A percentile compares a stretch with the other conserved stretches of the same genome.
phyloP scores from a whole-genome alignment of 306 rosid species.

The Arachis hypogaea region DNA sequence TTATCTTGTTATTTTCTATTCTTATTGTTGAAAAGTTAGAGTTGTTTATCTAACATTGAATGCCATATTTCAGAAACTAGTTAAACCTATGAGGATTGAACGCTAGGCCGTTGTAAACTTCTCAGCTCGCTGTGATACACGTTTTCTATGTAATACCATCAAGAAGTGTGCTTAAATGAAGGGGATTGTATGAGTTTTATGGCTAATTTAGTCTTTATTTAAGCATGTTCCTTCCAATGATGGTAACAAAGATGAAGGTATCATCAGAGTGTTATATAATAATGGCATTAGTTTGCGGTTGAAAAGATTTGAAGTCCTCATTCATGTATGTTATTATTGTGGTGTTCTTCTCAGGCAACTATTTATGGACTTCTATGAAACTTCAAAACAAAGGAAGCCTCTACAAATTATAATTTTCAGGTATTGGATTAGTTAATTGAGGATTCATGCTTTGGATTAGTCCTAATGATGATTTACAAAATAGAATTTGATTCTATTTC shows the following conservation, averaged over 20 bases:
- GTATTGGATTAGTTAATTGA: too few species aligned
- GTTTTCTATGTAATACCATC: too few species aligned
- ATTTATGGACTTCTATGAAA: conserved; percentile 25
- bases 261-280: conserved; percentile 23
- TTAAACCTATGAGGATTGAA: too few species aligned
- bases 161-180: conserved; percentile 26
- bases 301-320: background rate
- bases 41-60: conserved; percentile 12
- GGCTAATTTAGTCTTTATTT: conserved; percentile 30
- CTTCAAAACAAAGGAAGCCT: conserved; percentile 37
- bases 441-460: too few species aligned
- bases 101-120: too few species aligned
- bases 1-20: background rate
- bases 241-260: conserved; percentile 37
- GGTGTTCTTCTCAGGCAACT: conserved; percentile 21
- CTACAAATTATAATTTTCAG: conserved; percentile 41
- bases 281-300: background rate
- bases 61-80: background rate
- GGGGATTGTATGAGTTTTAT: conserved; percentile 44
- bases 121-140: too few species aligned
- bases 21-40: background rate
- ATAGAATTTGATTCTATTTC: too few species aligned
- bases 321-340: too few species aligned
- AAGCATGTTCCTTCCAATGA: conserved; percentile 17
- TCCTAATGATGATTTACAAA: too few species aligned